These are phyloP conservation scores for Monilinia aucupariae DNA, from an alignment of 2,329 filamentous ascomycete genomes.

Conservation along the genomic window DNA sequence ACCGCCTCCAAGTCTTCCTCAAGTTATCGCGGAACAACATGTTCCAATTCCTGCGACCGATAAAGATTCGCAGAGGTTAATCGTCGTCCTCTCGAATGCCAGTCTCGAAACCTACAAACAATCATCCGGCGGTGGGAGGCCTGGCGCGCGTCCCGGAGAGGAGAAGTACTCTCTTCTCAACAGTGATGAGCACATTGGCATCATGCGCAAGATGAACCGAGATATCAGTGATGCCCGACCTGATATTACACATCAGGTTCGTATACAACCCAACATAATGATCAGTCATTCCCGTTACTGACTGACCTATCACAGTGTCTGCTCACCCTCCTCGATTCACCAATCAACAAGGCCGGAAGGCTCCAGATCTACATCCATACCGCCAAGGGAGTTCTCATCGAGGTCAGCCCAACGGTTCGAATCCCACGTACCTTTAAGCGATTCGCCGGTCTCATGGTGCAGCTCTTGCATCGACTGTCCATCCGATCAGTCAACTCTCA, in stretches of 20 bases:
- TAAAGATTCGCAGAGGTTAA: slow-evolving; percentile 85
- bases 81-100: slow-evolving; percentile 94
- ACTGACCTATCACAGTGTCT: slow-evolving; percentile 63
- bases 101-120: slow-evolving; percentile 97
- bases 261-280: slow-evolving; percentile 34
- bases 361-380: slow-evolving; percentile 99
- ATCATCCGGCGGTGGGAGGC: slow-evolving; percentile 62
- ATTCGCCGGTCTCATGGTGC: slow-evolving; percentile 97
- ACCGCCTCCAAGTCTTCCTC: slow-evolving; percentile 82
- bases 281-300: slow-evolving; percentile 17
- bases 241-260: slow-evolving; percentile 97
- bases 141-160: slow-evolving; percentile 55
- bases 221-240: slow-evolving; percentile 97
- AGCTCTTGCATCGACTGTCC: slow-evolving; percentile 88
- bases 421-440: slow-evolving; percentile 98
- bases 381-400: slow-evolving; percentile 92
- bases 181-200: slow-evolving; percentile 97
- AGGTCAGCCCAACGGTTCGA: slow-evolving; percentile 95
- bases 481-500: slow-evolving; percentile 96
- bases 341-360: slow-evolving; percentile 96
- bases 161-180: slow-evolving; percentile 98
- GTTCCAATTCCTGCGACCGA: slow-evolving; percentile 76
- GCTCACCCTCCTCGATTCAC: slow-evolving; percentile 92
- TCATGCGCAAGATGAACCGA: slow-evolving; percentile 99
- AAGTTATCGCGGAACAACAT: slow-evolving; percentile 90